Base-by-base conservation (phyloP, 1,284 basidiomycete genomes). In the Trametes pubescens region DNA sequence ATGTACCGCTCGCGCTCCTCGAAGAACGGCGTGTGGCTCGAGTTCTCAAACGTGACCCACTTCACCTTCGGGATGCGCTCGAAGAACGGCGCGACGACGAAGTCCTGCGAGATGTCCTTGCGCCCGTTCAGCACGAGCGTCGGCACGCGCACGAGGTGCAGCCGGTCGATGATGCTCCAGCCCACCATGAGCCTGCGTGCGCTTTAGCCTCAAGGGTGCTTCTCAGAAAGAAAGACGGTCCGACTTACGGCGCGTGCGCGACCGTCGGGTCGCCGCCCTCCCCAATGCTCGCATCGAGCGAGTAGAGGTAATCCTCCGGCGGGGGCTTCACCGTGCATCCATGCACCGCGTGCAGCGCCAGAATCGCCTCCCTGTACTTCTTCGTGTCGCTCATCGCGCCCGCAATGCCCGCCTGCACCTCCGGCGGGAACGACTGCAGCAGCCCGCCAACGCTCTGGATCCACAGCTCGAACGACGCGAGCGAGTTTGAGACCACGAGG, bases 81-180 rank as follows among this genome's bases (percentile, higher is more conserved):
- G 57, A 73, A 71, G 58, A 74, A 73, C 11, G 76, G 76, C 24
- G 52, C 61, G 26, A 72, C 63, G 29, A 69, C 69, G 55, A 62
- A 66, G 46, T 75, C 76, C 46, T 72, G 71, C 3, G 71, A 70
- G 53, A 70, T 67, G 54, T 75, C 76, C 34, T 71, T 64, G 4
- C 62, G 67, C 11, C 74, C 76, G 48, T 75, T 79, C 58, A 77
- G 62, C 1, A 78, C 48, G 22, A 78, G 65, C 16, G 75, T 76
- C 10, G 75, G 74, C 1, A 73, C 72, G 6, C 54, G 52, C 58
- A 79, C 71, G 5, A 64, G 53, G 55, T 70, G 71, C 2, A 77
- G 57, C 24, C 69, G 63, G 55, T 71, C 69, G 29, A 74, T 63
- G 59, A 76, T 69, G 13, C 69, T 59, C 77, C 77, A 78, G 18